phyloP scores from a whole-genome alignment of 495 filamentous ascomycete genomes.

The Aspergillus diversus region DNA sequence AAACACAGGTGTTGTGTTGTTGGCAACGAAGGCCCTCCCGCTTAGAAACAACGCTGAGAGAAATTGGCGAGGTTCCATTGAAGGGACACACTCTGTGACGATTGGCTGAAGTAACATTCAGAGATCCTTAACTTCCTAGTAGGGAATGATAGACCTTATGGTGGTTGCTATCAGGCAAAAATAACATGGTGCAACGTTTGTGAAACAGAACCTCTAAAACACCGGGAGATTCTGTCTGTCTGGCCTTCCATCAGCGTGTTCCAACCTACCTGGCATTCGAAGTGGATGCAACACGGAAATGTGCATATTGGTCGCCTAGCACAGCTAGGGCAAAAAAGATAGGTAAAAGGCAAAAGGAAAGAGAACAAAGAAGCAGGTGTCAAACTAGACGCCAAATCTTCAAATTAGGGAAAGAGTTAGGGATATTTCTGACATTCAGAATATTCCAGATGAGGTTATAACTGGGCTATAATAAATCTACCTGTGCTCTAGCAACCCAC shows the following conservation, averaged over 20 bases:
- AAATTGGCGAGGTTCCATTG: conserved; percentile 14
- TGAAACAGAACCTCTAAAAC: conserved; percentile 27
- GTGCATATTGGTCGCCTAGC: conserved; percentile 26
- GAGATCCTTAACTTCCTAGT: conserved; percentile 20
- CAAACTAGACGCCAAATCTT: conserved; percentile 19
- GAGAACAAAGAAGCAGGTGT: conserved; percentile 21
- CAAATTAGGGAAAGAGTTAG: conserved; percentile 18
- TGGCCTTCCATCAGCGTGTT: conserved; percentile 23
- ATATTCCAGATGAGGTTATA: conserved; percentile 20
- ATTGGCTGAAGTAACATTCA: conserved; percentile 23
- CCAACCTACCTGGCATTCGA: conserved; percentile 22
- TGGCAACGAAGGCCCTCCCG: conserved; percentile 4
- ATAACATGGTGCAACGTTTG: conserved; percentile 26
- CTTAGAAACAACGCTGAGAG: conserved; percentile 5
- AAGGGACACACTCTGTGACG: not conserved
- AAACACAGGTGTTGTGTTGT: not conserved
- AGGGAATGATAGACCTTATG: conserved; percentile 19
- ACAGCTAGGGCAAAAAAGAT: conserved; percentile 16
- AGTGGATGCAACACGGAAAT: conserved; percentile 26
- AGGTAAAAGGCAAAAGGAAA: conserved; percentile 11
- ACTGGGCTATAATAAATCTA: conserved; percentile 9
- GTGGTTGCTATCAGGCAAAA: conserved; percentile 23
- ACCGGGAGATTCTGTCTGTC: conserved; percentile 25
- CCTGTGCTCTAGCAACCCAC: conserved; percentile 5
- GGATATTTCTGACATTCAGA: conserved; percentile 9